A percentile compares a stretch with the other conserved stretches of the same genome.
Evolutionary conservation across 139 green algal genomes (phyloP).

Genomic region (Volvox reticuliferus): DNA sequence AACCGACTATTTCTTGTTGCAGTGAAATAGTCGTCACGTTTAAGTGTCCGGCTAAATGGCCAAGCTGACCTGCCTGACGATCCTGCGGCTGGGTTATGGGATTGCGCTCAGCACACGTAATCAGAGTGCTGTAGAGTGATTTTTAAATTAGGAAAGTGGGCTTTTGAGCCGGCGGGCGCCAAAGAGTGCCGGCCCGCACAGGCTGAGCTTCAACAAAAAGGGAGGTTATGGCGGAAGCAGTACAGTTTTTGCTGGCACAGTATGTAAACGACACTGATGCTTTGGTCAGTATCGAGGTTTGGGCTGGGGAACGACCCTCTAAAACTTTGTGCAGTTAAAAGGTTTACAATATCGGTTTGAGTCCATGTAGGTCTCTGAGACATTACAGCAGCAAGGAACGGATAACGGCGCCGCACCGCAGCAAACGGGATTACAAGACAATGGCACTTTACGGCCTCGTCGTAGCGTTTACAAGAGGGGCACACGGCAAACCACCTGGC

Average conservation of each 20-base stretch:
- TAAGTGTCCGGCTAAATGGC: too few relatives aligned
- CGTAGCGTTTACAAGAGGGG: neutral
- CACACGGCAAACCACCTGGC: neutral
- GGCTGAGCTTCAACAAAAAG: neutral
- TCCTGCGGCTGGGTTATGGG: too few relatives aligned
- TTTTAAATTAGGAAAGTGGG: too few relatives aligned
- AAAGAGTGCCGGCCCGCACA: too few relatives aligned
- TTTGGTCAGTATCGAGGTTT: neutral
- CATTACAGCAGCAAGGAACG: neutral
- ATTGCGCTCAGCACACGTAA: too few relatives aligned
- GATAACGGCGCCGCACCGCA: neutral
- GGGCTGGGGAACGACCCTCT: neutral
- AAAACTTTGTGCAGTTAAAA: neutral
- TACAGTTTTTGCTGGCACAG: neutral
- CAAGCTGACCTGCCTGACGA: too few relatives aligned
- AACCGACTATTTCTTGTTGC: too few relatives aligned
- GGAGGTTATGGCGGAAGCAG: conserved; percentile 1
- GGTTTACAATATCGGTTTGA: neutral
- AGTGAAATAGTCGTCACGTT: too few relatives aligned
- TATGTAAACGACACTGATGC: neutral
- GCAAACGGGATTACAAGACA: neutral
- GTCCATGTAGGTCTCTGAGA: neutral
- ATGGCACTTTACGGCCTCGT: neutral
- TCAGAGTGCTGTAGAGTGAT: too few relatives aligned
- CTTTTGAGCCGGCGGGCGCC: too few relatives aligned